A percentile compares a stretch with the other conserved stretches of the same genome.
Evolutionary conservation across 2,329 filamentous ascomycete genomes (phyloP).

Genomic region (Venturia carpophila): DNA sequence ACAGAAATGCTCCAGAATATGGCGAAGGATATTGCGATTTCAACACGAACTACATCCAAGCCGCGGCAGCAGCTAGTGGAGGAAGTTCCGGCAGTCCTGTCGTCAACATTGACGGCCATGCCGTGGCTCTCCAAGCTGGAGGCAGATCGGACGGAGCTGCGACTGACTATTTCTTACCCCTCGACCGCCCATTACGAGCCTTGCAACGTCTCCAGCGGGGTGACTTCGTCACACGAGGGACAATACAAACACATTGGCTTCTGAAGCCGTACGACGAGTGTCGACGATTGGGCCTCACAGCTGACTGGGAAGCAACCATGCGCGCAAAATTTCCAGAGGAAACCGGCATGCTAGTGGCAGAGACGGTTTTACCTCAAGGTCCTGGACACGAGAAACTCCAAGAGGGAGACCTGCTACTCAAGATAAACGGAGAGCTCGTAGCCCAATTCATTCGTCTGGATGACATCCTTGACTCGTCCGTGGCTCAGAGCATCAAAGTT

Average conservation of each 20-base stretch:
- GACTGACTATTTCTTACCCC: constrained; percentile 92
- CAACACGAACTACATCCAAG: constrained; percentile 94
- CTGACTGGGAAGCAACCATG: constrained; percentile 79
- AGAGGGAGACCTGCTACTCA: constrained; percentile 87
- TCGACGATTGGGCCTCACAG: constrained; percentile 72
- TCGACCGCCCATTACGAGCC: constrained; percentile 83
- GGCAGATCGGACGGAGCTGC: constrained; percentile 90
- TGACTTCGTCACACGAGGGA: constrained; percentile 72
- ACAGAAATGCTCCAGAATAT: constrained; percentile 95
- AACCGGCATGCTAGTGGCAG: constrained; percentile 93
- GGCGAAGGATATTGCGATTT: constrained; percentile 98
- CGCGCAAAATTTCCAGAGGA: constrained; percentile 81
- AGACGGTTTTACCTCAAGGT: constrained; percentile 86
- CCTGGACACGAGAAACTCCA: constrained; percentile 81
- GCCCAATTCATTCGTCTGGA: constrained; percentile 90
- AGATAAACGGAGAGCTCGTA: constrained; percentile 86
- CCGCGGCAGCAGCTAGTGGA: constrained; percentile 90
- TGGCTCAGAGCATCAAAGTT: constrained; percentile 68
- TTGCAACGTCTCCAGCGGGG: constrained; percentile 75
- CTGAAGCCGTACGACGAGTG: constrained; percentile 98
- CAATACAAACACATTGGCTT: constrained; percentile 97
- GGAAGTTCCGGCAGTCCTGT: constrained; percentile 98
- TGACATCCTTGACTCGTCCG: constrained; percentile 81
- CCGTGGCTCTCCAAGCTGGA: constrained; percentile 87
- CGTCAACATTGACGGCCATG: constrained; percentile 87